Evolutionary conservation across 2,329 filamentous ascomycete species (phyloP).

Genomic region (Bertia moriformis): DNA sequence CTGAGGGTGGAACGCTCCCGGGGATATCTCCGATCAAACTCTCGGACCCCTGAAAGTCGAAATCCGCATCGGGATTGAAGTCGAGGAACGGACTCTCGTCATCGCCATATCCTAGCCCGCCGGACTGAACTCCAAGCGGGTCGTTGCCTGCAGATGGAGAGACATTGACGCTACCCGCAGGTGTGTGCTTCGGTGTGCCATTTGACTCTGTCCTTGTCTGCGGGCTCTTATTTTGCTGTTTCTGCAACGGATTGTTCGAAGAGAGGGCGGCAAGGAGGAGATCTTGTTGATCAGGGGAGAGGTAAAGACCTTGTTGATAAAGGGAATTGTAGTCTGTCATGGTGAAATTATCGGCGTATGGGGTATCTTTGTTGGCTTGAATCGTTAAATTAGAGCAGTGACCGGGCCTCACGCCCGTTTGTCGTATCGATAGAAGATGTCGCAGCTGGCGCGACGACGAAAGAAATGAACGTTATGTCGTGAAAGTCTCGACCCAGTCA

Average conservation of each 20-base stretch:
- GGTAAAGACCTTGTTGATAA: conserved; percentile 15
- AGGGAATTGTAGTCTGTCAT: neutral
- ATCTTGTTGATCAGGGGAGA: conserved; percentile 35
- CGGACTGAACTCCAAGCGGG: conserved; percentile 26
- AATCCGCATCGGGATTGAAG: conserved; percentile 40
- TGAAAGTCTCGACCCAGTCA: no score
- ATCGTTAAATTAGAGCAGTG: conserved; percentile 3
- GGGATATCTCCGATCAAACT: conserved; percentile 46
- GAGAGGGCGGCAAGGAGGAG: conserved; percentile 37
- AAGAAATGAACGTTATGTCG: conserved; percentile 2
- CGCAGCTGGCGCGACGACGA: neutral
- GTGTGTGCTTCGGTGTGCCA: conserved; percentile 10
- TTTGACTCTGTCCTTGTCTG: conserved; percentile 3
- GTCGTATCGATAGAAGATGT: conserved; percentile 4
- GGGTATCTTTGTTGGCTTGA: no score
- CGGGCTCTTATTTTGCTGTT: conserved; percentile 10
- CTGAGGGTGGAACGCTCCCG: conserved; percentile 14
- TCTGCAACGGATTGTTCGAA: conserved; percentile 24
- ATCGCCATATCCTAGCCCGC: conserved; percentile 14
- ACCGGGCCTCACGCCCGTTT: conserved; percentile 18
- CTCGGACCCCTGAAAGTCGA: conserved; percentile 34
- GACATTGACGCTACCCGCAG: conserved; percentile 15
- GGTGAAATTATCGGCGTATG: neutral
- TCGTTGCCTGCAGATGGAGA: conserved; percentile 14
- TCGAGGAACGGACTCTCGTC: conserved; percentile 52